Conservation (phyloP, 2,329 filamentous ascomycete species). For the Tolypocladium album region DNA sequence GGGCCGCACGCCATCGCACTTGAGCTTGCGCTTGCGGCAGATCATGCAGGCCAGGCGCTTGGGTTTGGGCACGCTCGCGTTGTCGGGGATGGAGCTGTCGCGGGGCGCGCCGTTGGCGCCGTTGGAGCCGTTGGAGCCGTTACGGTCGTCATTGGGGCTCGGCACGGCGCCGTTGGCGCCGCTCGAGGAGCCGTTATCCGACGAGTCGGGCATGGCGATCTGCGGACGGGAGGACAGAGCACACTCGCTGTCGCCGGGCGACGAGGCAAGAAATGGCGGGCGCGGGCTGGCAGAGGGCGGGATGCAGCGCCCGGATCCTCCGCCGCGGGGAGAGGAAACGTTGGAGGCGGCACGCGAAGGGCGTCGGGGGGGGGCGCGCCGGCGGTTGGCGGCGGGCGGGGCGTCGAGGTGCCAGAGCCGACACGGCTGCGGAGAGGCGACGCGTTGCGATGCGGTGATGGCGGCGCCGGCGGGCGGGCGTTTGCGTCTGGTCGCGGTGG, state of each 20-base stretch:
- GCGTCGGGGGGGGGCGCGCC: background rate
- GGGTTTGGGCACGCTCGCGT: conserved; percentile 57
- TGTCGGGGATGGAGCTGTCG: conserved; percentile 34
- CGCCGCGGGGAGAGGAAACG: background rate
- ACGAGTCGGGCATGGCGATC: conserved; percentile 23
- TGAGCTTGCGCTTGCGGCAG: conserved; percentile 83
- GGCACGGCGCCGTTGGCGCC: conserved; percentile 13
- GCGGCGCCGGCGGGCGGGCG: background rate
- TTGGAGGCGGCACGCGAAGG: background rate
- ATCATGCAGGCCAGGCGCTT: conserved; percentile 94
- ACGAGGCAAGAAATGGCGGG: background rate
- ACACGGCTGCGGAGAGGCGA: background rate
- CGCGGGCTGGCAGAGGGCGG: background rate
- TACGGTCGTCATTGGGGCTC: conserved; percentile 22
- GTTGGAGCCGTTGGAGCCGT: conserved; percentile 5
- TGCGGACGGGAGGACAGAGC: background rate
- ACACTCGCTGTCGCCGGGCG: background rate
- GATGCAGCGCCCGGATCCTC: background rate
- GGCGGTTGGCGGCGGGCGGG: background rate
- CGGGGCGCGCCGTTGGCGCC: conserved; percentile 10
- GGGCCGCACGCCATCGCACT: conserved; percentile 76
- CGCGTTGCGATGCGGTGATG: background rate
- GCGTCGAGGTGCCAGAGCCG: background rate
- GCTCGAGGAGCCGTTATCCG: conserved; percentile 22
- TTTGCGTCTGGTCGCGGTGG: background rate